Evolutionary conservation across 2,329 filamentous ascomycete species (phyloP), one percentile per base, ranked within the genome.

Genomic region (Talaromyces sp.): DNA sequence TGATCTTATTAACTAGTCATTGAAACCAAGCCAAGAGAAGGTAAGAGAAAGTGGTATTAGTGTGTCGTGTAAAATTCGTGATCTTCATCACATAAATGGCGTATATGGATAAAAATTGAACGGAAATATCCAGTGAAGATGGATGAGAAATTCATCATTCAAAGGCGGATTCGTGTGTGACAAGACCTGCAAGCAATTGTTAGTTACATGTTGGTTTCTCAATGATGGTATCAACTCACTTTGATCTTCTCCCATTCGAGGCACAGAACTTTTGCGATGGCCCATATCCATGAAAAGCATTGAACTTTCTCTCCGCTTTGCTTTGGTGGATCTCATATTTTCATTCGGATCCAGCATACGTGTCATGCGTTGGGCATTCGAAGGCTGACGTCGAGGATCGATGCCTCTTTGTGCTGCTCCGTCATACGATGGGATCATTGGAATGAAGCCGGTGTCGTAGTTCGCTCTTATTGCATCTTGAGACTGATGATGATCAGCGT

Each of bases 371-470:
- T 64, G 65, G n/a, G 56, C 36, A 49, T 64, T 70, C 68, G 65
- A 62, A 70, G 47, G 61, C 68, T 63, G 72, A 49, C 60, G 68
- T 22, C 70, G 72, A 27, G 72, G 71, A 13, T 76, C 73, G 34
- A 70, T 67, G 38, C 72, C 73, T 38, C 73, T 73, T 47, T 70
- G 67, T 45, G 69, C 66, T 40, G 69, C 67, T 56, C 74, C 72
- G 63, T 85, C 80, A 73, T 85, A 83, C 56, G 78, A 79, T 17
- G 81, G 81, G 60, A 83, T 82, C 64, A 85, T 73, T 1, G 82
- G 80, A 31, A 82, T 80, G 68, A 85, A 85, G 2, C 83, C 83
- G 6, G 81, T 82, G 36, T 85, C 82, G 63, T 82, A 78, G 22
- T 74, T 75, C 45, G 69, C 69, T n/a, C 70, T 69, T 25, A 69